Conservation (phyloP, 495 filamentous ascomycete species). For the Aspergillus incahuasiensis region DNA sequence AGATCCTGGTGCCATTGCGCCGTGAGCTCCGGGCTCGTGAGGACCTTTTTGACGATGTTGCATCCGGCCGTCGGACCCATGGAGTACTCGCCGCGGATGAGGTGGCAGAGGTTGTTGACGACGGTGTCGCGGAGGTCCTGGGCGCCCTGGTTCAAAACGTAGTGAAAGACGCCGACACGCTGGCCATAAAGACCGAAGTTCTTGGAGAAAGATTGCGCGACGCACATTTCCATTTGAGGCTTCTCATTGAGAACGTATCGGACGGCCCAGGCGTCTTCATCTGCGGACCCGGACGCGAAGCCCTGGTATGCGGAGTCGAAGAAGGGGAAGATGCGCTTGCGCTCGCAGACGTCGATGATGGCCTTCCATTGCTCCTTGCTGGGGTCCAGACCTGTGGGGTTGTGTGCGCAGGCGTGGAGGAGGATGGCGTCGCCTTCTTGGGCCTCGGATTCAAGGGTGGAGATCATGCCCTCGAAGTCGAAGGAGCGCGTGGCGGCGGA, state of each 20-base stretch:
- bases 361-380: conserved; percentile 50
- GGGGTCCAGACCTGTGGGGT: conserved; percentile 52
- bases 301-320: conserved; percentile 56
- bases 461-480: conserved; percentile 45
- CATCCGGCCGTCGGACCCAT: conserved; percentile 47
- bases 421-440: conserved; percentile 42
- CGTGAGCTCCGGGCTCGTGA: conserved; percentile 34
- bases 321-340: conserved; percentile 50
- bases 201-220: conserved; percentile 52
- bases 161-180: conserved; percentile 48
- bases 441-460: conserved; percentile 39
- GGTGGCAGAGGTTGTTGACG: conserved; percentile 40
- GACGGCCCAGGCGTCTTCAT: conserved; percentile 51
- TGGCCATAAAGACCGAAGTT: conserved; percentile 55
- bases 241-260: conserved; percentile 49
- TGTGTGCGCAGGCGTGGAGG: conserved; percentile 53
- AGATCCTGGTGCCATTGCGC: conserved; percentile 48
- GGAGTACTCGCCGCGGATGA: conserved; percentile 47
- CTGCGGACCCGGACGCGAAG: conserved; percentile 50
- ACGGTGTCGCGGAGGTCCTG: conserved; percentile 34
- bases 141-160: conserved; percentile 32
- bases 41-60: conserved; percentile 46
- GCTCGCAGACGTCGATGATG: conserved; percentile 47
- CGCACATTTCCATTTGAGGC: conserved; percentile 46
- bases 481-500: conserved; percentile 40